phyloP scores from a whole-genome alignment of 192 early-diverging fungal genomes.

The Kickxella alabastrina region DNA sequence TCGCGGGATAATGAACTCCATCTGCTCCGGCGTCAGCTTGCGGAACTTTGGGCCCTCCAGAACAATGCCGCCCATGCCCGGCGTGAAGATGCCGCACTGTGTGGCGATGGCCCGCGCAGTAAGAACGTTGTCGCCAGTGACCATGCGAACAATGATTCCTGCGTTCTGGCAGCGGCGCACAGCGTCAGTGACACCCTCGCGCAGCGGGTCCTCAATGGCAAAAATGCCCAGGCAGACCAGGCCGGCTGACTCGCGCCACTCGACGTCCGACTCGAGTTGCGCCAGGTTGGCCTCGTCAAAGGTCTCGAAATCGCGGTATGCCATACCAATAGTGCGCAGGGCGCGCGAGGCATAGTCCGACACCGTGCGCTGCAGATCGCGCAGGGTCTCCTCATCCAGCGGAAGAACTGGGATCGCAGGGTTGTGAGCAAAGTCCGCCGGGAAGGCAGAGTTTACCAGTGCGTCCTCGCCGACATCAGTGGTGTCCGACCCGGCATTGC shows the following conservation, averaged over 20 bases:
- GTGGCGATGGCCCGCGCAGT: constrained; percentile 94
- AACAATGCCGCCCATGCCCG: constrained; percentile 72
- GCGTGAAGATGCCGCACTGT: constrained; percentile 87
- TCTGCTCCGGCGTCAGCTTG: constrained; percentile 72
- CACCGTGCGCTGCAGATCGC: constrained; percentile 38
- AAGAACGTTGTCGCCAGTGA: constrained; percentile 93
- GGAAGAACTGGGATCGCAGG: constrained; percentile 47
- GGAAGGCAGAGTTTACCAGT: constrained; percentile 15
- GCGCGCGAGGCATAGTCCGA: constrained; percentile 58
- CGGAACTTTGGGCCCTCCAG: constrained; percentile 97
- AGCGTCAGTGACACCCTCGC: constrained; percentile 90
- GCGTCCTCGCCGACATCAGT: constrained; percentile 43
- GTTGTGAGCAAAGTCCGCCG: constrained; percentile 47
- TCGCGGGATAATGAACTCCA: constrained; percentile 87
- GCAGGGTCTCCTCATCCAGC: constrained; percentile 47
- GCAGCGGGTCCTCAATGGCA: constrained; percentile 95
- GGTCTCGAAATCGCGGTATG: constrained; percentile 76
- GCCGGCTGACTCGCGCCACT: constrained; percentile 52
- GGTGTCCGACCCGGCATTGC: constrained; percentile 39
- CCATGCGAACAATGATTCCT: constrained; percentile 96
- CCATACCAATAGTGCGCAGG: constrained; percentile 87
- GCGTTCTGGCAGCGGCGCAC: constrained; percentile 85
- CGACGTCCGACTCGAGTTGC: constrained; percentile 38
- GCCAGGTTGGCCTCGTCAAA: constrained; percentile 52
- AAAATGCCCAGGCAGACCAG: constrained; percentile 84